These are phyloP conservation scores for Trichoderma aggressivum DNA, from an alignment of 2,329 filamentous ascomycete genomes.

Conservation along the genomic window DNA sequence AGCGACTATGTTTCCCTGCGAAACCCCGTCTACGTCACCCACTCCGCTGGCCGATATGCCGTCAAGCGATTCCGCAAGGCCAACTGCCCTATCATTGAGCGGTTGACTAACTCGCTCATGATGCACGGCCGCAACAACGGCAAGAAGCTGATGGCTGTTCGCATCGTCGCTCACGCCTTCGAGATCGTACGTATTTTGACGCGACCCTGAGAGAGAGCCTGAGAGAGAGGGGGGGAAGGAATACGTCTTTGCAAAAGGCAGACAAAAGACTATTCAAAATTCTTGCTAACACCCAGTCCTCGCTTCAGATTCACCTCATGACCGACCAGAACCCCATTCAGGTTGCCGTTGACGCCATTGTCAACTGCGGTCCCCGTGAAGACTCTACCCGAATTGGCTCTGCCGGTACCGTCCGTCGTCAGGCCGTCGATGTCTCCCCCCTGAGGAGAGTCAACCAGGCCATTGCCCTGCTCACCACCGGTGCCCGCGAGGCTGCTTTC, in stretches of 20 bases:
- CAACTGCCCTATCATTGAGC: conserved; percentile 99
- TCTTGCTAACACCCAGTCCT: conserved; percentile 28
- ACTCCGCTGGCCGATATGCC: conserved; percentile 98
- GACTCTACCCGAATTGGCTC: conserved; percentile 99
- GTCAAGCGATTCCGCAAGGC: conserved; percentile 99
- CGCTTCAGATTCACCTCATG: conserved; percentile 92
- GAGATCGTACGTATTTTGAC: conserved; percentile 78
- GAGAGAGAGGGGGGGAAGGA: neutral
- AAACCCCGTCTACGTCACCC: conserved; percentile 96
- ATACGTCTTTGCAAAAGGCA: neutral
- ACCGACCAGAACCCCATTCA: conserved; percentile 99
- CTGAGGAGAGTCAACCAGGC: conserved; percentile 99
- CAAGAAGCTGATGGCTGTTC: conserved; percentile 99
- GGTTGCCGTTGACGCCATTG: conserved; percentile 97
- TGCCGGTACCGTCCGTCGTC: conserved; percentile 98
- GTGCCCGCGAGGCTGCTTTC: conserved; percentile 98
- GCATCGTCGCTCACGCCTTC: conserved; percentile 97
- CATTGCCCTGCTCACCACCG: conserved; percentile 97
- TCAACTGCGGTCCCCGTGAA: conserved; percentile 99
- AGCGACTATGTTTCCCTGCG: conserved; percentile 99
- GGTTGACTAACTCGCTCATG: conserved; percentile 99
- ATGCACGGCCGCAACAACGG: conserved; percentile 99
- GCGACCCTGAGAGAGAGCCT: neutral
- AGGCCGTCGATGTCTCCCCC: conserved; percentile 99
- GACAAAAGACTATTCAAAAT: neutral